Evolutionary conservation across 2,329 filamentous ascomycete species (phyloP).

Genomic region (Fusarium temperatum): DNA sequence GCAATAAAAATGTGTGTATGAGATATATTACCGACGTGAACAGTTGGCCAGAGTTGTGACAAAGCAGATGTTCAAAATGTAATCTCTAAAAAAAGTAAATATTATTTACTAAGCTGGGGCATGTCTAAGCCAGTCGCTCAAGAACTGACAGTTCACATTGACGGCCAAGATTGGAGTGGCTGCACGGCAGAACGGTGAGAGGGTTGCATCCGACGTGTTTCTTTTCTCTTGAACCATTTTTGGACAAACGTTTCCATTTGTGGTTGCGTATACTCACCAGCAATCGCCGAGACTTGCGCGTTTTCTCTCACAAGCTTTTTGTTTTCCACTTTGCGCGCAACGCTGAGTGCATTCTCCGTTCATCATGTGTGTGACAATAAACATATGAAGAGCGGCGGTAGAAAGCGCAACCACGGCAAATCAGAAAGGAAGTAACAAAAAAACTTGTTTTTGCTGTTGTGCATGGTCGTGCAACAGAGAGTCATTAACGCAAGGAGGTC

Average conservation of each 20-base stretch:
- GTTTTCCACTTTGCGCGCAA: not conserved
- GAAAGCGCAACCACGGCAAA: not conserved
- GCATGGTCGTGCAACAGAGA: slow-evolving; percentile 11
- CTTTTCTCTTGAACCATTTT: slow-evolving; percentile 1
- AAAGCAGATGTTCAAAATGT: not conserved
- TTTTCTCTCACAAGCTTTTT: not conserved
- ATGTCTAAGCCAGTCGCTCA: slow-evolving; percentile 23
- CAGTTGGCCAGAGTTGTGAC: not conserved
- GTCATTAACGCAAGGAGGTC: slow-evolving; percentile 20
- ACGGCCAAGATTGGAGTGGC: slow-evolving; percentile 15
- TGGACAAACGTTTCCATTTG: slow-evolving; percentile 4
- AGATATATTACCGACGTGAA: not conserved
- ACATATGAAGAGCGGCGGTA: slow-evolving; percentile 9
- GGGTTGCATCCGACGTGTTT: slow-evolving; percentile 28
- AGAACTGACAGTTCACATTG: slow-evolving; percentile 7
- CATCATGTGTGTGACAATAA: slow-evolving; percentile 6
- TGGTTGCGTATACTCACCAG: not conserved
- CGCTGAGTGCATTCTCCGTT: not conserved
- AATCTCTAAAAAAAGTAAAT: slow-evolving; percentile 4
- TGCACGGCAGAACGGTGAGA: slow-evolving; percentile 23
- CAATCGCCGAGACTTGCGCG: not conserved
- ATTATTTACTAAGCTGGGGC: slow-evolving; percentile 2
- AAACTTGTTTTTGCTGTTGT: slow-evolving; percentile 14
- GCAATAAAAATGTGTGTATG: not conserved
- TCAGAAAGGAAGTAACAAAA: not conserved